phyloP scores from a whole-genome alignment of 2,329 filamentous ascomycete genomes.

The Chrysoporthe cubensis region DNA sequence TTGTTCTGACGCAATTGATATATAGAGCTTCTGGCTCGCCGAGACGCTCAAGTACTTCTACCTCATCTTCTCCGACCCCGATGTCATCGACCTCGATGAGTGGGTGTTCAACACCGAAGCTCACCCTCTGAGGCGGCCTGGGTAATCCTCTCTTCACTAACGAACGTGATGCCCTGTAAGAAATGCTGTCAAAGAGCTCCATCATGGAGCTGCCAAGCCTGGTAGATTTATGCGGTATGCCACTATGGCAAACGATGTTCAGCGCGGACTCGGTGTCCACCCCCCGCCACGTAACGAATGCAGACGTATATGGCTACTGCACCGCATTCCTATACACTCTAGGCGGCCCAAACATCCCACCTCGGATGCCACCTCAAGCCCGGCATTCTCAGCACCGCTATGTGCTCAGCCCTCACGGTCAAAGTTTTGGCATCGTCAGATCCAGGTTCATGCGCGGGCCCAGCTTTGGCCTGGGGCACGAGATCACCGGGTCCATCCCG shows the following conservation, averaged over 20 bases:
- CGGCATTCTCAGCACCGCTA: background rate
- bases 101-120: slow-evolving; percentile 52
- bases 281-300: background rate
- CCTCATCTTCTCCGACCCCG: slow-evolving; percentile 59
- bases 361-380: background rate
- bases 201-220: background rate
- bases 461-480: background rate
- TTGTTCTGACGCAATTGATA: slow-evolving; percentile 2
- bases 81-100: slow-evolving; percentile 59
- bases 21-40: slow-evolving; percentile 64
- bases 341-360: background rate
- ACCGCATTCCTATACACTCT: background rate
- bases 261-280: background rate
- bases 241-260: background rate
- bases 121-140: slow-evolving; percentile 34
- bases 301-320: background rate
- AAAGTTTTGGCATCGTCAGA: background rate
- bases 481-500: background rate
- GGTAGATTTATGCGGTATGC: background rate
- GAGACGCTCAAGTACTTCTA: slow-evolving; percentile 70
- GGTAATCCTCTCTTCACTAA: background rate
- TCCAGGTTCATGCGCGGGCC: background rate
- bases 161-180: background rate
- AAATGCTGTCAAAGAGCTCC: background rate
- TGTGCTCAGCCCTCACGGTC: background rate